Evolutionary conservation across 148 eudicot species (phyloP), one percentile per base, ranked within the genome.

Genomic region (Fallopia convolvulus): DNA sequence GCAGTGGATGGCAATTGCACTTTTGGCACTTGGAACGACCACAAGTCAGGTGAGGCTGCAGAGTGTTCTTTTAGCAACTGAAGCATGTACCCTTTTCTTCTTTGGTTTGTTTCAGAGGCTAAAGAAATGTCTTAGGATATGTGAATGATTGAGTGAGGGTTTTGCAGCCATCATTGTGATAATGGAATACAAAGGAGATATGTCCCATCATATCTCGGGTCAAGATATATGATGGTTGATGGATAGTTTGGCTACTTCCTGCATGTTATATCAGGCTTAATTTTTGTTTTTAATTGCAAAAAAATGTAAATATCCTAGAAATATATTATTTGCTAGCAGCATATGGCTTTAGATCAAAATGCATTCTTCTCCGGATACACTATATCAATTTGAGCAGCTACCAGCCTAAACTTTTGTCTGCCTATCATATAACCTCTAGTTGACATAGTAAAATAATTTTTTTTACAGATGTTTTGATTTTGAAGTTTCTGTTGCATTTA

Each of bases 21-120:
- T 94, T 70, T 80, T 94, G 87, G 97, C 98, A 79, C 80, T 94
- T 74, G 98, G 98, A 70, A 94, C 98, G 70, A 94, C 98, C 49
- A 94, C 97, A 61, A 94, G 98, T 83, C 98, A 94, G 98, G 98
- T 94, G 77, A 74, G 78, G 56, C 70, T 47, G 30, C 72, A 21
- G 39, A 14, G 40, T 14, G 80, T 58, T 40, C 39, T 55, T 56
- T 70, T 30, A 36, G 4, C 36, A 23, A 74, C 77, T 75, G 18
- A 50, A 50, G 18, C 14, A 15, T 13, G 17, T 50, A 2, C 5
- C 10, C 65, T 10, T n/a, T 15, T 63, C 30, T 26, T 13, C 70
- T n/a, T 63, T 63, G 30, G 4, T 63, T 30, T 63, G 36, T 21
- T 60, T 48, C 13, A 30, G 6, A 63, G 33, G 11, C 40, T 26